A percentile compares a stretch with the other conserved stretches of the same genome.
These are phyloP conservation scores for Capsicum pubescens DNA, from an alignment of 257 asterid genomes.

Conservation along the genomic window DNA sequence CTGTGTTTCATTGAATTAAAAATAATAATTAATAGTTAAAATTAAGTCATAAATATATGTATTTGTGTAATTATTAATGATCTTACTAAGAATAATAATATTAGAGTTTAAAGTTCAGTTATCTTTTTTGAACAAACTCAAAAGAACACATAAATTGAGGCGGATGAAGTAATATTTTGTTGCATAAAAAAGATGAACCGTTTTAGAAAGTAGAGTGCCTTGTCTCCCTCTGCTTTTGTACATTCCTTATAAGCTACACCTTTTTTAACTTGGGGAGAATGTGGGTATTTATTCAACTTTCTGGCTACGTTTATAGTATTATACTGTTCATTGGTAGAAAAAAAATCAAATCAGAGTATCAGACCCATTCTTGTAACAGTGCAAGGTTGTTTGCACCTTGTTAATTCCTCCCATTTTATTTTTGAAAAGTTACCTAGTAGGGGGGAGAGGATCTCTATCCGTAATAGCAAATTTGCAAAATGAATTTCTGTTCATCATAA, in stretches of 20 bases:
- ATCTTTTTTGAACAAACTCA: background rate
- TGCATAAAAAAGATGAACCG: background rate
- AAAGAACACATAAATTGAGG: background rate
- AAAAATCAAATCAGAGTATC: background rate
- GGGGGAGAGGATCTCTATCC: too few relatives aligned
- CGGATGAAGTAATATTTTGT: background rate
- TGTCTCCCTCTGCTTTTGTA: constrained; percentile 1
- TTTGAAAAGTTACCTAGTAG: background rate
- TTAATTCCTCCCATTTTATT: background rate
- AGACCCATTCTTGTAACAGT: background rate
- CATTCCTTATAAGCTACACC: background rate
- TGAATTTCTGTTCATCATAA: background rate
- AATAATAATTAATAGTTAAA: too few relatives aligned
- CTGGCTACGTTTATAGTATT: background rate
- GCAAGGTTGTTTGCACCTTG: background rate
- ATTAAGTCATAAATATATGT: too few relatives aligned
- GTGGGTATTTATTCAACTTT: background rate
- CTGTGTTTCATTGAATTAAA: too few relatives aligned
- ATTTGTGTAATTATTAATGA: too few relatives aligned
- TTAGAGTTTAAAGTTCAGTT: too few relatives aligned
- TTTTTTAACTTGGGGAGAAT: background rate
- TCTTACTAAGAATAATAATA: too few relatives aligned
- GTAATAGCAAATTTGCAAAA: too few relatives aligned
- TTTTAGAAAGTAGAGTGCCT: constrained; percentile 16
- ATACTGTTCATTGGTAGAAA: background rate